Conservation (phyloP, 768 basidiomycete species). For the Mycena belliarum region DNA sequence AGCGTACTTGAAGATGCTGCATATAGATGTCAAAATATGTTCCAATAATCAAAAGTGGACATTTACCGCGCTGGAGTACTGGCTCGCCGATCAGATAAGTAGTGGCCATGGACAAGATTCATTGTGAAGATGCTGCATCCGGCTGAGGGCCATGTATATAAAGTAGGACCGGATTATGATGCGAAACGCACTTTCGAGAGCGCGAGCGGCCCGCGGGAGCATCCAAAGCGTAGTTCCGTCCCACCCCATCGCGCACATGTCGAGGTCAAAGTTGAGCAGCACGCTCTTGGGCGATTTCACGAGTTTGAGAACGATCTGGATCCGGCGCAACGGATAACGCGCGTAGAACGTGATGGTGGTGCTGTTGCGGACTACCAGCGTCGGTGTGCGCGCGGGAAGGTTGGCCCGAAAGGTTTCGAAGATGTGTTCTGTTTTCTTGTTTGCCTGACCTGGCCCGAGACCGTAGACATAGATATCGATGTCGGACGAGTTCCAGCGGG, state of each 20-base stretch:
- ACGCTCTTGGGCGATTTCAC: conserved; percentile 3
- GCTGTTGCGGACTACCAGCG: conserved; percentile 7
- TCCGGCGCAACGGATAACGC: conserved; percentile 9
- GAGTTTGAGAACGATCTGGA: conserved; percentile 13
- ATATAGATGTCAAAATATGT: not conserved
- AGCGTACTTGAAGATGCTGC: conserved; percentile 14
- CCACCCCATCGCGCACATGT: conserved; percentile 18
- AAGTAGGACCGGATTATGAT: too few relatives aligned
- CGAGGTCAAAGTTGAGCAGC: conserved; percentile 14
- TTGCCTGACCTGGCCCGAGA: not conserved
- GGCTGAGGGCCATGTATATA: not conserved
- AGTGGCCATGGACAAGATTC: conserved; percentile 4
- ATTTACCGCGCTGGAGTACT: conserved; percentile 2
- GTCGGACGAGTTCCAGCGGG: conserved; percentile 6
- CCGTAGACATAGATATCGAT: conserved; percentile 14
- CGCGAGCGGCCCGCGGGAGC: conserved; percentile 10
- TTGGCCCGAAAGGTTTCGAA: conserved; percentile 6
- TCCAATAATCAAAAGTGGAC: too few relatives aligned
- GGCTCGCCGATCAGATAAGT: not conserved
- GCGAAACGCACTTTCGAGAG: conserved; percentile 10
- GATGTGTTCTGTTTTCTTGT: conserved; percentile 1
- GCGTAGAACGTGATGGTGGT: conserved; percentile 13
- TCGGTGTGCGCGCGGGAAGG: not conserved
- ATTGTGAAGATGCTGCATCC: conserved; percentile 12
- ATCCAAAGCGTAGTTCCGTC: conserved; percentile 12